Evolutionary conservation across 2,329 filamentous ascomycete species (phyloP).

Genomic region (Rhynchosporium secalis): DNA sequence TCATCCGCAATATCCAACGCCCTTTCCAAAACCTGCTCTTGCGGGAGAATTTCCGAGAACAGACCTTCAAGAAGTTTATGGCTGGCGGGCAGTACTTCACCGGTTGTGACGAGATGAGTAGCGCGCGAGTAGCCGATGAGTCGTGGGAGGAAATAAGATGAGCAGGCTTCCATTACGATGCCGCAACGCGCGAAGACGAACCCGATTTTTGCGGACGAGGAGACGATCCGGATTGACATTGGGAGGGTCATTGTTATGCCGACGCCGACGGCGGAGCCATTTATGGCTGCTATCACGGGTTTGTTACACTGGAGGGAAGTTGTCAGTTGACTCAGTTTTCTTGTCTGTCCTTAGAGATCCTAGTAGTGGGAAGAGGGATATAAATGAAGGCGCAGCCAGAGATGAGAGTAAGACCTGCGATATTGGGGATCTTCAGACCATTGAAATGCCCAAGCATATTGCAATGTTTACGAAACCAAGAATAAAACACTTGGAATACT

Average conservation of each 20-base stretch:
- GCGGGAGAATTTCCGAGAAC: constrained; percentile 65
- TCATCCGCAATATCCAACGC: constrained; percentile 68
- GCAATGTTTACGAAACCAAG: no score
- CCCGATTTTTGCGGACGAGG: constrained; percentile 63
- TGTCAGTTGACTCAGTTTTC: constrained; percentile 28
- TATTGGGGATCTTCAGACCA: no score
- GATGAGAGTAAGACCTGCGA: no score
- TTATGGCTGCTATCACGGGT: constrained; percentile 59
- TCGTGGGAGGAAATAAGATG: constrained; percentile 70
- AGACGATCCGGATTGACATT: constrained; percentile 54
- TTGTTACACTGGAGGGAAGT: constrained; percentile 54
- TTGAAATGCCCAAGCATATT: no score
- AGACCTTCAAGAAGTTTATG: constrained; percentile 57
- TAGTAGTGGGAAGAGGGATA: background rate
- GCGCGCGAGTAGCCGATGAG: constrained; percentile 65
- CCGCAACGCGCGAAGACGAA: constrained; percentile 73
- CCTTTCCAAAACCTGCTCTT: constrained; percentile 60
- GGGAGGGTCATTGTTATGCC: constrained; percentile 63
- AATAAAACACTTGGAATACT: background rate
- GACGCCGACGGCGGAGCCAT: constrained; percentile 60
- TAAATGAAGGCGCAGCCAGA: background rate
- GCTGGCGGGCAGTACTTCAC: constrained; percentile 55
- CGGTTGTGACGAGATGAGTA: constrained; percentile 66
- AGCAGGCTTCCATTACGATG: constrained; percentile 70
- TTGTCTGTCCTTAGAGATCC: no score